Conservation (phyloP, 345 rosid species). For the Syzygium aromaticum region DNA sequence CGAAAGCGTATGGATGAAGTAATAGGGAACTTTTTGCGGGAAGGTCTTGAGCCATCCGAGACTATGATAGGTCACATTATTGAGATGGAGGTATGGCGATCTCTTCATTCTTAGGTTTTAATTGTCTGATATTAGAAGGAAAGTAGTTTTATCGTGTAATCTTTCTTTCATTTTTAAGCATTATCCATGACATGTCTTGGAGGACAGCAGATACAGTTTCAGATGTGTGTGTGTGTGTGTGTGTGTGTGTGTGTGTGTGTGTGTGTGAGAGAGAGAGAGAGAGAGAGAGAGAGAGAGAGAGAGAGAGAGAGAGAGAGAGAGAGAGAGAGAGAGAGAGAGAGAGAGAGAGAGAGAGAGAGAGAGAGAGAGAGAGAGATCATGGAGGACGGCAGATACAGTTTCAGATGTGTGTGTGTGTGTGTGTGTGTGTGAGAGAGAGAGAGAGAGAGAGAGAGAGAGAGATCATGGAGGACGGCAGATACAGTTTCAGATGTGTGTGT, state of each 20-base stretch:
- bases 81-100: constrained; percentile 72
- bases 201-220: neutral
- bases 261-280: no score
- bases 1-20: constrained; percentile 96
- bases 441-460: neutral
- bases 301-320: no score
- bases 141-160: neutral
- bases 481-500: no score
- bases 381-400: no score
- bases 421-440: no score
- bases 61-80: constrained; percentile 86
- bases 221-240: no score
- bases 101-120: neutral
- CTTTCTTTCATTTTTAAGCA: neutral
- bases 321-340: no score
- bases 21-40: constrained; percentile 68
- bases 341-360: no score
- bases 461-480: no score
- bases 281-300: neutral
- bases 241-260: no score
- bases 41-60: constrained; percentile 90
- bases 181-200: neutral
- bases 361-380: no score
- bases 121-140: neutral
- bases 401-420: no score